Evolutionary conservation across 78 protist species (phyloP).

Genomic region (Acrasis kona): DNA sequence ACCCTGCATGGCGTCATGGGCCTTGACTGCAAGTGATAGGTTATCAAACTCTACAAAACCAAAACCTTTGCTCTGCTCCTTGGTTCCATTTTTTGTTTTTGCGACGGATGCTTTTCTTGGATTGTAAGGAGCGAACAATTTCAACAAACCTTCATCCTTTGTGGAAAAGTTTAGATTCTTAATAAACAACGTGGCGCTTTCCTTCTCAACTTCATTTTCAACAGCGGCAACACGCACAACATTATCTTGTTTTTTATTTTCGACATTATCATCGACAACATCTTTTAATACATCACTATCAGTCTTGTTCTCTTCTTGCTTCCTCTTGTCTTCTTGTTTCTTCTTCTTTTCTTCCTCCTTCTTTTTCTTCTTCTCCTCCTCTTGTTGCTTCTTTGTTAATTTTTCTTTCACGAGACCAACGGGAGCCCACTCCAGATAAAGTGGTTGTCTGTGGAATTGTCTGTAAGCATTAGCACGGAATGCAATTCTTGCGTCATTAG

Average conservation of each 20-base stretch:
- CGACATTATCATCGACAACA: background rate
- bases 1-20: background rate
- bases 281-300: slow-evolving; percentile 1
- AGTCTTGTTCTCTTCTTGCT: background rate
- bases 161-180: slow-evolving; percentile 83
- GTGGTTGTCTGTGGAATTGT: slow-evolving; percentile 62
- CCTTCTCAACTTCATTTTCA: background rate
- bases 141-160: slow-evolving; percentile 41
- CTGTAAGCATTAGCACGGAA: slow-evolving; percentile 78
- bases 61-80: slow-evolving; percentile 7
- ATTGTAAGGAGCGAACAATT: slow-evolving; percentile 7
- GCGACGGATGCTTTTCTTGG: background rate
- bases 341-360: background rate
- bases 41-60: slow-evolving; percentile 31
- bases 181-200: slow-evolving; percentile 50
- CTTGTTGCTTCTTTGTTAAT: background rate
- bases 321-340: background rate
- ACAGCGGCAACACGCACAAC: background rate
- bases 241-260: background rate
- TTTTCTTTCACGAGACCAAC: slow-evolving; percentile 4
- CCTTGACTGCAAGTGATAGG: slow-evolving; percentile 5
- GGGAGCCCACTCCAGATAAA: slow-evolving; percentile 95
- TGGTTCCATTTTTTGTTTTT: background rate
- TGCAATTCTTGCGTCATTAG: slow-evolving; percentile 61
- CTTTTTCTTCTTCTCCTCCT: background rate